These are phyloP conservation scores for Tetradesmus obliquus DNA, from an alignment of 139 green algal species.

Conservation along the genomic window DNA sequence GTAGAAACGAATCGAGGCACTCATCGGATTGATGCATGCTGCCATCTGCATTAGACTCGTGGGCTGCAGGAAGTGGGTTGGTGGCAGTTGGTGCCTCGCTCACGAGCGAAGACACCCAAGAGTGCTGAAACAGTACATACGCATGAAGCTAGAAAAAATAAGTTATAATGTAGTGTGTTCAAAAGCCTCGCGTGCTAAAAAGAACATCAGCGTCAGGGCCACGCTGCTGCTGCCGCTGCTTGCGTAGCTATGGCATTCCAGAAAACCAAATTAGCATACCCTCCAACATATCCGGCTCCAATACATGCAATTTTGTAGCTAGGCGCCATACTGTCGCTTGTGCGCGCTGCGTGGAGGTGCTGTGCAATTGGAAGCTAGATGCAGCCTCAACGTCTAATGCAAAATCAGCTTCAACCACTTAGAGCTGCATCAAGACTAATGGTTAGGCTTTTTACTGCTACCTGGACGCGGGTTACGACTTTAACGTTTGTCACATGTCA, in stretches of 20 bases:
- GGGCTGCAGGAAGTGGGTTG: neutral
- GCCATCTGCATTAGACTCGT: neutral
- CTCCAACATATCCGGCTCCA: constrained; percentile 87
- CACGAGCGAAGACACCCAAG: neutral
- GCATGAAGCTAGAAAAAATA: no score
- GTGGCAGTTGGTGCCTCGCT: neutral
- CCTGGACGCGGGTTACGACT: neutral
- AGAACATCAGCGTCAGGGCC: neutral
- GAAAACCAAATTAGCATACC: constrained; percentile 15
- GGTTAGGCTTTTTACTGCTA: neutral
- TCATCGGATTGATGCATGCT: neutral
- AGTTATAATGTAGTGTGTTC: no score
- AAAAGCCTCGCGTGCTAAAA: neutral
- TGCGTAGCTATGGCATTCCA: neutral
- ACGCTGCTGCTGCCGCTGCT: neutral
- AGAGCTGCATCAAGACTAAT: no score
- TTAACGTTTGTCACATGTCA: neutral
- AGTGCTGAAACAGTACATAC: no score
- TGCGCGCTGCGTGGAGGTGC: neutral
- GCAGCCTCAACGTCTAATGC: neutral
- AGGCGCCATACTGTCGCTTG: neutral
- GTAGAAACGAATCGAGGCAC: neutral
- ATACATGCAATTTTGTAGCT: constrained; percentile 81
- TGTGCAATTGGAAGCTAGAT: neutral
- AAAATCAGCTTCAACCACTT: neutral